Conservation (phyloP, 2,329 filamentous ascomycete genomes). For the Cadophora sp. region DNA sequence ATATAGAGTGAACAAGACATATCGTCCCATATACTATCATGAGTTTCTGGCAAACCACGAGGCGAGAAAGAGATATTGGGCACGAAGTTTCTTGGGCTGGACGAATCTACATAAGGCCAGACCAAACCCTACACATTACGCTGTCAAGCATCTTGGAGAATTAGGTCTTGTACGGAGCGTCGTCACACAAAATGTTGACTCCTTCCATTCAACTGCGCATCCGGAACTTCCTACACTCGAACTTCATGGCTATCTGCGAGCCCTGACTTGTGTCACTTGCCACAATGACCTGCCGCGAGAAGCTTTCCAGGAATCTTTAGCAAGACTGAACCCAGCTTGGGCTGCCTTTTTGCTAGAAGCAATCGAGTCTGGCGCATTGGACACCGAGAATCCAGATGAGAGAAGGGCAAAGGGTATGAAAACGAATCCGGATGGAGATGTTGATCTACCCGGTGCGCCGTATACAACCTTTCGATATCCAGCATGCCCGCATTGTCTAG, state of each 20-base stretch:
- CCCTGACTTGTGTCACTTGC: slow-evolving; percentile 83
- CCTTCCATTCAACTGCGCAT: slow-evolving; percentile 83
- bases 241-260: slow-evolving; percentile 88
- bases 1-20: slow-evolving; percentile 89
- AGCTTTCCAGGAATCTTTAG: slow-evolving; percentile 77
- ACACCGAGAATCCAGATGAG: slow-evolving; percentile 77
- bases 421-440: slow-evolving; percentile 93
- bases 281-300: slow-evolving; percentile 72
- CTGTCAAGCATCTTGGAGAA: slow-evolving; percentile 73
- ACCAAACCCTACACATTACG: slow-evolving; percentile 82
- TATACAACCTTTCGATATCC: slow-evolving; percentile 94
- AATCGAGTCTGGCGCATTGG: slow-evolving; percentile 75
- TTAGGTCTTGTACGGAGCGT: slow-evolving; percentile 78
- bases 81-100: slow-evolving; percentile 92
- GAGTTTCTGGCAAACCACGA: slow-evolving; percentile 87
- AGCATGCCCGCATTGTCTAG: slow-evolving; percentile 81
- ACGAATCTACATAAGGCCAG: slow-evolving; percentile 77
- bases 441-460: slow-evolving; percentile 84
- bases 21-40: slow-evolving; percentile 90
- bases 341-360: slow-evolving; percentile 75
- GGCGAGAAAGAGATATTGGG: slow-evolving; percentile 93
- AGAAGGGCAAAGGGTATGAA: slow-evolving; percentile 73
- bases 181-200: slow-evolving; percentile 97
- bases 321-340: slow-evolving; percentile 86
- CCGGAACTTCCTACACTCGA: slow-evolving; percentile 78